Percentiles rank a stretch among this genome's conserved stretches.
phyloP scores from a whole-genome alignment of 2,329 filamentous ascomycete genomes.

The Amauroascus niger region DNA sequence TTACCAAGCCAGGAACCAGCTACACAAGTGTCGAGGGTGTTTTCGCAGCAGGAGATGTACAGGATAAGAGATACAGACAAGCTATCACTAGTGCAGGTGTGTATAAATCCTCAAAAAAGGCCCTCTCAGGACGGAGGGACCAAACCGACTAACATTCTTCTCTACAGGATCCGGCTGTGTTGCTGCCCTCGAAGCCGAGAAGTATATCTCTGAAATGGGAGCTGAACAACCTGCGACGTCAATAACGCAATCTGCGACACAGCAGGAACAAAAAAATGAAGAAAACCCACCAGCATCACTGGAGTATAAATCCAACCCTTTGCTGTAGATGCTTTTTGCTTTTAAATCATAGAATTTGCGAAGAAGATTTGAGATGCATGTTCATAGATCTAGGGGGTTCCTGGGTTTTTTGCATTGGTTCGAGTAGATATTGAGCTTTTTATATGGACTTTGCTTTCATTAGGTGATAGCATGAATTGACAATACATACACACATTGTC shows the following conservation, averaged over 20 bases:
- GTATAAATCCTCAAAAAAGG: conserved; percentile 30
- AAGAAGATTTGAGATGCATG: neutral
- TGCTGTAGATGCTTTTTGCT: conserved; percentile 42
- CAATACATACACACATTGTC: neutral
- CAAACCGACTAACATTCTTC: neutral
- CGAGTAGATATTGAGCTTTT: conserved; percentile 3
- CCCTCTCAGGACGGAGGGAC: too few relatives aligned
- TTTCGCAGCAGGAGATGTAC: conserved; percentile 93
- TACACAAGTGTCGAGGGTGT: conserved; percentile 83
- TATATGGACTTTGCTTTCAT: conserved; percentile 1
- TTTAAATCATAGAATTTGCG: neutral
- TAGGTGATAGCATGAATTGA: neutral
- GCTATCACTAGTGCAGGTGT: conserved; percentile 92
- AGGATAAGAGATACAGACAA: conserved; percentile 97
- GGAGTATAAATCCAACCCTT: conserved; percentile 55
- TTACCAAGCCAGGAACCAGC: conserved; percentile 80
- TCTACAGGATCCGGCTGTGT: conserved; percentile 78
- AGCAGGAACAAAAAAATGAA: conserved; percentile 40
- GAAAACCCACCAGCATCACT: conserved; percentile 36
- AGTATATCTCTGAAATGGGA: conserved; percentile 73
- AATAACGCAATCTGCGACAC: conserved; percentile 39
- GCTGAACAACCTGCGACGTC: conserved; percentile 32
- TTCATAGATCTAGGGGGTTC: neutral
- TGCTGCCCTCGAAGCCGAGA: conserved; percentile 91
- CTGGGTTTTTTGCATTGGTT: conserved; percentile 5